Evolutionary conservation across 2,329 filamentous ascomycete genomes (phyloP).

Genomic region (Aspergillus pseudoterreus): DNA sequence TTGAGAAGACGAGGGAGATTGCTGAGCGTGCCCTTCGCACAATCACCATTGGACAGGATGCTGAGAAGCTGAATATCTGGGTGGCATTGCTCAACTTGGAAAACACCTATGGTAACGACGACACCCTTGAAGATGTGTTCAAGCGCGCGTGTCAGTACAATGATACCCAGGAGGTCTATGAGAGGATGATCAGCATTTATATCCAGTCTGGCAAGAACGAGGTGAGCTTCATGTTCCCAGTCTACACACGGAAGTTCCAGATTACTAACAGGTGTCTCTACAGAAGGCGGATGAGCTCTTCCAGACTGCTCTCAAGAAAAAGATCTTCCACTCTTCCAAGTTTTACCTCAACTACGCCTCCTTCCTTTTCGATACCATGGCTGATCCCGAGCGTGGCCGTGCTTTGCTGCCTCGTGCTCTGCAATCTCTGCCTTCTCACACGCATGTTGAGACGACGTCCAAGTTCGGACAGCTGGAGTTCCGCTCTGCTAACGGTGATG

Average conservation of each 20-base stretch:
- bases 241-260: not conserved
- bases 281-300: constrained; percentile 88
- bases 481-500: constrained; percentile 73
- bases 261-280: constrained; percentile 24
- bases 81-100: constrained; percentile 91
- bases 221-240: constrained; percentile 52
- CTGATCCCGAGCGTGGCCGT: constrained; percentile 69
- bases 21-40: constrained; percentile 86
- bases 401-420: constrained; percentile 77
- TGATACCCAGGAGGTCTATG: constrained; percentile 82
- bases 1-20: constrained; percentile 81
- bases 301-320: constrained; percentile 83
- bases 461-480: constrained; percentile 94
- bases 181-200: constrained; percentile 88
- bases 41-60: constrained; percentile 86
- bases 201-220: constrained; percentile 83
- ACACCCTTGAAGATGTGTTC: constrained; percentile 80
- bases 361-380: constrained; percentile 75
- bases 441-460: constrained; percentile 71
- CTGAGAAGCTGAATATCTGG: constrained; percentile 94
- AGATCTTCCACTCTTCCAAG: constrained; percentile 72
- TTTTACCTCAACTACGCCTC: constrained; percentile 95
- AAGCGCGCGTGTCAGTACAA: constrained; percentile 92
- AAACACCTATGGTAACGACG: constrained; percentile 80
- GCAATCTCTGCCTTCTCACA: constrained; percentile 70